Base-by-base conservation (phyloP, 2,329 filamentous ascomycete genomes). In the Clarireedia sp. region DNA sequence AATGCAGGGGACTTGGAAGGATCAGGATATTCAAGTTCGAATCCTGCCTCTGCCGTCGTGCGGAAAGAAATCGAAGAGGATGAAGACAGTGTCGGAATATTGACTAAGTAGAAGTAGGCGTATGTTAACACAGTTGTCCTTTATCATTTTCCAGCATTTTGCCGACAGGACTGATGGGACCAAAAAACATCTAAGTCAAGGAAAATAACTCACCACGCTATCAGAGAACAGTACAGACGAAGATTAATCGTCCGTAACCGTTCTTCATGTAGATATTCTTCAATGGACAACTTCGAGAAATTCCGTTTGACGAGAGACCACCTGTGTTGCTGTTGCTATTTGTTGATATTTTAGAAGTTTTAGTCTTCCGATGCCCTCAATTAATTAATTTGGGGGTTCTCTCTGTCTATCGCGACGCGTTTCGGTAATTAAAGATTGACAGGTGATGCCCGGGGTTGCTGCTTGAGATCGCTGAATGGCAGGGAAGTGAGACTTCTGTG, bases 201-300 rank as follows among this genome's bases (percentile, higher is more conserved):
- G 9, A 41, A 54, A 41, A 48, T 29, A n/a, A 54, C 51, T 54
- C 23, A 54, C 51, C 51, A 48, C 37, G 47, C 38, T 44, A 38
- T 24, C 21, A 56, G 75, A 73, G 79, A 82, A 77, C 79, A 82
- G 79, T 72, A 76, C 80, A 83, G 80, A 83, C 80, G 78, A 80
- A 33, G 12, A 68, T 64, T 62, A 68, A 59, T 64, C 79, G 80
- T 76, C 80, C 80, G 78, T 78, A 74, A 73, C 80, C 78, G 77
- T 38, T 47, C 24, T 36, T 14, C 26, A 23, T 37, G 7, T n/a
- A 33, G 23, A 23, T 21, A 4, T 40, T 23, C n/a, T 46, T 37
- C 14, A 19, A 26, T 17, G n/a, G 33, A 26, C 48, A 26, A 40
- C 21, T 50, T 50, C 5, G 12, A n/a, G 33, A 40, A 37, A 40